A percentile compares a stretch with the other conserved stretches of the same genome.
Evolutionary conservation across 441 rosid genomes (phyloP).

Genomic region (Raphanus hybrid): DNA sequence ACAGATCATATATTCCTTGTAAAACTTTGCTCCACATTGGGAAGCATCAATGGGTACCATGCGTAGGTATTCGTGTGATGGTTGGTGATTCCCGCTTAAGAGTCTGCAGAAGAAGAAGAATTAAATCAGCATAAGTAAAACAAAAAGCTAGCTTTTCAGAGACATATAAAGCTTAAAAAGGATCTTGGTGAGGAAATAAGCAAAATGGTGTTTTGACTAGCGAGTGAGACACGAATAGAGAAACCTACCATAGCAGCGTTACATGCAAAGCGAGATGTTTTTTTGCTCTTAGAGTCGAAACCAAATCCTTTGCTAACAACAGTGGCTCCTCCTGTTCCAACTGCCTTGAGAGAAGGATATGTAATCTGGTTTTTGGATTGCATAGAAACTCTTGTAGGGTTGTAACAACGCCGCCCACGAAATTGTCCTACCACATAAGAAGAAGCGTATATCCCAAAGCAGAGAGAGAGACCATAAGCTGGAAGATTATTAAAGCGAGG

Average conservation of each 20-base stretch:
- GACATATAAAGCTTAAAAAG: neutral
- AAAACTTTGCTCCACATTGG: slow-evolving; percentile 6
- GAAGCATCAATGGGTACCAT: slow-evolving; percentile 43
- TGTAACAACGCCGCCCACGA: neutral
- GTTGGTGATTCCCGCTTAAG: slow-evolving; percentile 67
- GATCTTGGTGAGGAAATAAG: too few species aligned
- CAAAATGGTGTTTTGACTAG: neutral
- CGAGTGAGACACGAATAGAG: neutral
- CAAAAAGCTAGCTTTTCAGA: slow-evolving; percentile 8
- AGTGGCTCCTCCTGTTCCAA: slow-evolving; percentile 38
- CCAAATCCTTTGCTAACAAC: slow-evolving; percentile 35
- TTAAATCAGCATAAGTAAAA: slow-evolving; percentile 1
- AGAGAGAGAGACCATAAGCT: slow-evolving; percentile 17
- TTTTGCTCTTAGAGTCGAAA: slow-evolving; percentile 35
- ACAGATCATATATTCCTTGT: neutral
- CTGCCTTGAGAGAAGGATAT: slow-evolving; percentile 29
- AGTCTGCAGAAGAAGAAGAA: slow-evolving; percentile 46
- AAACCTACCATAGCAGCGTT: slow-evolving; percentile 55
- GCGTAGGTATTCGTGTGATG: slow-evolving; percentile 75
- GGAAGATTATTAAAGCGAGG: neutral
- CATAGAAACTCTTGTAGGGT: slow-evolving; percentile 25
- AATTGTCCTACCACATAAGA: slow-evolving; percentile 19
- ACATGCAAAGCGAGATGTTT: slow-evolving; percentile 40
- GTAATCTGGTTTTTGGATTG: slow-evolving; percentile 25
- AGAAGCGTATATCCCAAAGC: neutral